These are phyloP conservation scores for Ochromonadaceae sp. DNA, from an alignment of 352 stramenopile genomes.

Conservation along the genomic window DNA sequence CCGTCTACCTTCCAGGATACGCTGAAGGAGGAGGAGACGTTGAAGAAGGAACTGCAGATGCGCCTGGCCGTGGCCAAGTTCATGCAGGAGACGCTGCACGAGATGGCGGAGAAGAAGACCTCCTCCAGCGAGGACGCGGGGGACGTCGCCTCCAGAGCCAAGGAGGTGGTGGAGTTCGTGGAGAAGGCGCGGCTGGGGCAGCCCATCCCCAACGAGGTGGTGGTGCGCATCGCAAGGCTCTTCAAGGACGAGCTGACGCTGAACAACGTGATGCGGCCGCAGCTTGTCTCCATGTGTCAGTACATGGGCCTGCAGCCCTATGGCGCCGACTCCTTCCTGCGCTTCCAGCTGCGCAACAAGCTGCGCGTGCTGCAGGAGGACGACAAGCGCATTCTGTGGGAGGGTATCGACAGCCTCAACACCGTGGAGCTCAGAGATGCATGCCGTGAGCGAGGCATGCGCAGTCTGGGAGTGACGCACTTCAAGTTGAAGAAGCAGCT, in stretches of 20 bases:
- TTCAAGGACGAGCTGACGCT: constrained; percentile 96
- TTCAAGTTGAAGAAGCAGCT: constrained; percentile 83
- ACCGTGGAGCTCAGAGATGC: constrained; percentile 78
- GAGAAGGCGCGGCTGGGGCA: constrained; percentile 48
- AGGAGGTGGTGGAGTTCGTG: constrained; percentile 42
- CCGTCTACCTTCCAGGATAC: constrained; percentile 87
- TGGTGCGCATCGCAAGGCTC: constrained; percentile 63
- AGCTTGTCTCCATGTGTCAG: constrained; percentile 88
- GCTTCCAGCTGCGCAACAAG: constrained; percentile 80
- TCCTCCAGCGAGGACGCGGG: constrained; percentile 31
- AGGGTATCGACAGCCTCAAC: constrained; percentile 89
- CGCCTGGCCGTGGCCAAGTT: constrained; percentile 87
- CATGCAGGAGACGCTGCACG: constrained; percentile 84
- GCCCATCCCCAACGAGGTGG: constrained; percentile 44
- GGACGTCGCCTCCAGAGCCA: constrained; percentile 16
- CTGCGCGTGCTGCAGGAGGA: constrained; percentile 88
- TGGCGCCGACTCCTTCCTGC: constrained; percentile 85
- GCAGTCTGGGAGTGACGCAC: constrained; percentile 84
- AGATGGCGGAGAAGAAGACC: constrained; percentile 61
- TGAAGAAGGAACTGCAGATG: constrained; percentile 91
- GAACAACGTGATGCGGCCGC: constrained; percentile 88
- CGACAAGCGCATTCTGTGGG: constrained; percentile 95
- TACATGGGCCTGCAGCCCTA: constrained; percentile 94
- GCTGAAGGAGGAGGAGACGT: constrained; percentile 81
- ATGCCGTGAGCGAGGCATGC: constrained; percentile 90